Evolutionary conservation across 139 green algal genomes (phyloP).

Genomic region (Trebouxia sp.): DNA sequence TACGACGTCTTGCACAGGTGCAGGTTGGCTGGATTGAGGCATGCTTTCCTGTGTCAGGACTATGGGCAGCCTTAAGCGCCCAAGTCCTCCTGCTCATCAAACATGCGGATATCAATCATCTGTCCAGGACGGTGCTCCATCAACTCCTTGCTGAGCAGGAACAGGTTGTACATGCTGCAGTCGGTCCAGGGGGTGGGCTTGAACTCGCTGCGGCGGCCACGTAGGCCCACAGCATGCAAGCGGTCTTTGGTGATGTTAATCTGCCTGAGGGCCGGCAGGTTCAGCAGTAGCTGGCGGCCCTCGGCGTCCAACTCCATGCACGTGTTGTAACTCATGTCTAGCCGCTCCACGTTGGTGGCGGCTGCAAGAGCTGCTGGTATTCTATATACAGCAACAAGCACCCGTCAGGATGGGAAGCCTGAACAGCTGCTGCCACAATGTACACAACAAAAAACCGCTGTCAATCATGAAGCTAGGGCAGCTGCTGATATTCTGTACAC

Average conservation of each 20-base stretch:
- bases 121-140: background rate
- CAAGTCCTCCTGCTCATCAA: slow-evolving; percentile 16
- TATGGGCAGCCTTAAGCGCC: no score
- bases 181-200: slow-evolving; percentile 18
- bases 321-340: slow-evolving; percentile 22
- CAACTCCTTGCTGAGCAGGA: slow-evolving; percentile 14
- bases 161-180: slow-evolving; percentile 25
- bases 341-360: slow-evolving; percentile 7
- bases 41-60: no score
- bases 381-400: no score
- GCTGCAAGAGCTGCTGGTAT: background rate
- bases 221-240: slow-evolving; percentile 4
- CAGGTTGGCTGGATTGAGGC: no score
- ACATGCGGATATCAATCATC: slow-evolving; percentile 17
- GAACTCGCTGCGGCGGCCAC: background rate
- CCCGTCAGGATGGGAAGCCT: no score
- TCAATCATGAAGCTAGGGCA: no score
- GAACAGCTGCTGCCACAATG: no score
- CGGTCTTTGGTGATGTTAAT: slow-evolving; percentile 20
- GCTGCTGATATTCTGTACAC: no score
- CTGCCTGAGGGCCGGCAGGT: slow-evolving; percentile 6
- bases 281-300: slow-evolving; percentile 1
- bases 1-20: no score
- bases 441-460: no score
- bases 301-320: slow-evolving; percentile 19